Base-by-base conservation (phyloP, 345 rosid genomes). In the Crucihimalaya himalaica region DNA sequence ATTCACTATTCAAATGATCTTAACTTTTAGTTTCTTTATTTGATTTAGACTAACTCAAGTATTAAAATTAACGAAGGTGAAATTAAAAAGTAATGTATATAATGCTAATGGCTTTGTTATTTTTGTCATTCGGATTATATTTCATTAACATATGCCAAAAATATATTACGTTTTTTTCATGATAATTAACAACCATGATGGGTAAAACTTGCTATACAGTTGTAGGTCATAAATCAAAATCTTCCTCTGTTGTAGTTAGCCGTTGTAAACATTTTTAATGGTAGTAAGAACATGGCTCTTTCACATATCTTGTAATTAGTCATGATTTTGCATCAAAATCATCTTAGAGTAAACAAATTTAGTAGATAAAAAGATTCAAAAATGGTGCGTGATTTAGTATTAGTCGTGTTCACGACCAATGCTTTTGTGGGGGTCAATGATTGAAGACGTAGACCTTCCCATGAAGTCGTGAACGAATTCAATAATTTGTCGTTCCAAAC, bases 391-490 rank as follows among this genome's bases (percentile, higher is more conserved):
- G 40, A 47, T 64, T 39, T 56, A 64, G 52, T 28, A 71, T 57
- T 58, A 57, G 76, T 57, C 67, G 80, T 77, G 76, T 71, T 50
- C 68, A 71, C 80, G 80, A 77, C 72, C 66, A 63, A 56, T 64
- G 80, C 43, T 70, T 57, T 63, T 70, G 50, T 48, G 12, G 43
- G 43, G 74, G 58, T 57, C 76, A 71, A 77, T 65, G 71, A 65
- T 71, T 77, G 56, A 70, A 57, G 75, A 46, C 70, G 71, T 45
- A 45, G 51, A 61, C 74, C 75, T 70, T 53, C 66, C 75, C 60
- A 63, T 63, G 63, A 63, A 68, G 59, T 50, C 29, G n/a, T n/a
- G n/a, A n/a, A n/a, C n/a, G n/a, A 35, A 45, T 56, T 54, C 20
- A 68, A 35, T 21, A 29, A 12, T 45, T 16, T 52, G 21, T 39